Evolutionary conservation across 768 basidiomycete genomes (phyloP).

Genomic region (Kwoniella mangroviensis): DNA sequence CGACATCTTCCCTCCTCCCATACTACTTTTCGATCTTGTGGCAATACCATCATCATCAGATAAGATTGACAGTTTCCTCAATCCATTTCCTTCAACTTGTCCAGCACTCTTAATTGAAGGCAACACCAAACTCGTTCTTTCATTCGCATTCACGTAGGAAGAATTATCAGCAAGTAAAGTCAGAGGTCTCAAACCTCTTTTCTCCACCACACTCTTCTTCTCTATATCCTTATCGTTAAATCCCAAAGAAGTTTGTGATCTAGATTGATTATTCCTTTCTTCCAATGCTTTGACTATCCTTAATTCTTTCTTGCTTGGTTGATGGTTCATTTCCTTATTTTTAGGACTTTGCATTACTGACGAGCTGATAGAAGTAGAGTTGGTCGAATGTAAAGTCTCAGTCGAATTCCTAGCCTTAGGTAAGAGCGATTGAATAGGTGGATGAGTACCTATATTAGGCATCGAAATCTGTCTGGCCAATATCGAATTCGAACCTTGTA

Average conservation of each 20-base stretch:
- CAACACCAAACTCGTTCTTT: neutral
- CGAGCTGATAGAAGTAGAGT: conserved; percentile 11
- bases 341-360: conserved; percentile 18
- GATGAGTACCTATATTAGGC: conserved; percentile 11
- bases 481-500: neutral
- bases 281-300: conserved; percentile 25
- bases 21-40: neutral
- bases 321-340: conserved; percentile 1
- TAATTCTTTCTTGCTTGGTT: conserved; percentile 23
- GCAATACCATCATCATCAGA: neutral
- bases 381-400: conserved; percentile 28
- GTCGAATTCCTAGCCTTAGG: conserved; percentile 19
- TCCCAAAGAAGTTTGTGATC: conserved; percentile 8
- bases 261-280: conserved; percentile 16
- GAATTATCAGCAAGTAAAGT: conserved; percentile 21
- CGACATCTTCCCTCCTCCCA: neutral
- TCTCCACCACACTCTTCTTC: conserved; percentile 10
- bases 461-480: neutral
- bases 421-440: conserved; percentile 16
- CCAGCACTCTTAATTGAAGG: neutral
- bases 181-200: conserved; percentile 31
- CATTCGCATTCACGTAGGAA: neutral
- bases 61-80: conserved; percentile 5
- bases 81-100: too few relatives aligned
- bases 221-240: neutral